A percentile compares a stretch with the other conserved stretches of the same genome.
Conservation (phyloP, 495 filamentous ascomycete genomes). For the Clavariopsis aquatica region DNA sequence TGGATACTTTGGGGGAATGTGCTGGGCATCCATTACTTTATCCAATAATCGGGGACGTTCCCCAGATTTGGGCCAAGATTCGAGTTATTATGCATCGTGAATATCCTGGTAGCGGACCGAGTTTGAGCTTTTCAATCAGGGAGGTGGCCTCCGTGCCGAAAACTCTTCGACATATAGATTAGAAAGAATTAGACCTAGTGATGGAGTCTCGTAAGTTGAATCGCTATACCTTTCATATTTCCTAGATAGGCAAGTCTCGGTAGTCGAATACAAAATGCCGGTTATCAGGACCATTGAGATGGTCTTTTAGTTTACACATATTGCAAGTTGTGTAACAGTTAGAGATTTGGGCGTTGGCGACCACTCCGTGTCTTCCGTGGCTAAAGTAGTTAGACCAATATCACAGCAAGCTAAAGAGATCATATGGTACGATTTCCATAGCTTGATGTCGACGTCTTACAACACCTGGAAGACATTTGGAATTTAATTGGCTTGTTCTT, state of each 20-base stretch:
- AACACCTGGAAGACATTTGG: too few relatives aligned
- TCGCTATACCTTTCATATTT: neutral
- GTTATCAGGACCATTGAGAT: neutral
- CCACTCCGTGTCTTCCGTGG: conserved; percentile 1
- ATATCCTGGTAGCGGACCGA: neutral
- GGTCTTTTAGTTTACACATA: neutral
- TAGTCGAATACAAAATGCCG: neutral
- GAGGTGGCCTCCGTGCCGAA: neutral
- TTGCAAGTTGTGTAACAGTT: neutral
- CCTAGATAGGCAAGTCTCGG: neutral
- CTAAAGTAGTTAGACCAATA: neutral
- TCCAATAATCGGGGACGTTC: neutral
- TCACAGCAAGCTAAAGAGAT: too few relatives aligned
- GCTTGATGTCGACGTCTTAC: too few relatives aligned
- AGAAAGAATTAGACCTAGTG: neutral
- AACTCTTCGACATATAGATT: neutral
- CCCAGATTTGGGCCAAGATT: neutral
- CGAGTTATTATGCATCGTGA: neutral
- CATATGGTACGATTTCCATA: too few relatives aligned
- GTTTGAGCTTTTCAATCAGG: neutral
- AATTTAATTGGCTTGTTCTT: too few relatives aligned
- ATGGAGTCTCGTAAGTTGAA: neutral
- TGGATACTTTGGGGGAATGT: neutral
- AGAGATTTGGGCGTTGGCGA: neutral
- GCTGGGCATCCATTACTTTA: neutral